phyloP scores from a whole-genome alignment of 2,329 filamentous ascomycete species.

The Penicillium sp. region DNA sequence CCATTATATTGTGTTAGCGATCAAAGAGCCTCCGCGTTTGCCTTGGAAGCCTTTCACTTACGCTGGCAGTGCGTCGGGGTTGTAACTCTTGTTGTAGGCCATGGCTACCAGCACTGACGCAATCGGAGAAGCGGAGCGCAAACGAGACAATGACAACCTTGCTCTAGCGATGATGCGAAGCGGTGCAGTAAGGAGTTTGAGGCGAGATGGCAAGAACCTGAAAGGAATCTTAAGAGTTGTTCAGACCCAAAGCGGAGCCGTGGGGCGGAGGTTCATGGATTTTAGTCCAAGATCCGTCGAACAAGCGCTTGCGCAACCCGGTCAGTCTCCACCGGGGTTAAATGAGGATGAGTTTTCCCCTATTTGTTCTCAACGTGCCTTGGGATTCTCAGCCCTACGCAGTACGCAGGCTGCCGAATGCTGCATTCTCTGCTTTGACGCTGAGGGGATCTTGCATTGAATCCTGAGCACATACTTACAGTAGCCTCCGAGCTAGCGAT shows the following conservation, averaged over 20 bases:
- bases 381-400: background rate
- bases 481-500: background rate
- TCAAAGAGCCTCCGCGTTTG: background rate
- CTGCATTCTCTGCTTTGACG: background rate
- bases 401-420: too few relatives aligned
- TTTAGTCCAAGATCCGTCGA: slow-evolving; percentile 9
- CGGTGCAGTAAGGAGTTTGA: background rate
- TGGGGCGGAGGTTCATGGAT: slow-evolving; percentile 22
- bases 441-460: background rate
- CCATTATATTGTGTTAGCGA: slow-evolving; percentile 16
- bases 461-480: background rate
- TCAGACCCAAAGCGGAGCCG: slow-evolving; percentile 22
- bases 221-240: background rate
- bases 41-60: slow-evolving; percentile 47
- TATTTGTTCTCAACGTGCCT: background rate
- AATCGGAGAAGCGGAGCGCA: slow-evolving; percentile 12
- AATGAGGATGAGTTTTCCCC: background rate
- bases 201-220: background rate
- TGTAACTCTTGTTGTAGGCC: slow-evolving; percentile 92
- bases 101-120: slow-evolving; percentile 51
- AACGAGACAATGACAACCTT: slow-evolving; percentile 4
- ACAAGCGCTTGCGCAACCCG: background rate
- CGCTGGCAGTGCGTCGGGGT: slow-evolving; percentile 92
- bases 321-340: background rate
- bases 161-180: background rate